Evolutionary conservation across 371 early-diverging fungal species (phyloP).

Genomic region (Apophysomyces trapeziformis): DNA sequence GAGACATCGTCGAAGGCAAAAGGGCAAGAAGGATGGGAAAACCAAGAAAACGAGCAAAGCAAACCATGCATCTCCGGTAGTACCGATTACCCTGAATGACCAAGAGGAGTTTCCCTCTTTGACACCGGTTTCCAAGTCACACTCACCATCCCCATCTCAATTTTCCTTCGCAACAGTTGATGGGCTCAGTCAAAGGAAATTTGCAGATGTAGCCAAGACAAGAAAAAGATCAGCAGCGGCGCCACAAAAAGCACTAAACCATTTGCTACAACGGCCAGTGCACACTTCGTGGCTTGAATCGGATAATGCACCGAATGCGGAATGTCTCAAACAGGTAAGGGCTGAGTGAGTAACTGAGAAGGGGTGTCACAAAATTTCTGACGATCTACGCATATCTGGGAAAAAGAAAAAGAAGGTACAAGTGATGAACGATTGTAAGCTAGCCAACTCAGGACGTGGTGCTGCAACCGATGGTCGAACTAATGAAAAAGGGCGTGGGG

Average conservation of each 20-base stretch:
- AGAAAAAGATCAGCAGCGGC: slow-evolving; percentile 21
- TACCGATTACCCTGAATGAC: background rate
- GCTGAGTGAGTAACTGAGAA: background rate
- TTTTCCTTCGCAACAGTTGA: background rate
- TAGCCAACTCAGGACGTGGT: slow-evolving; percentile 60
- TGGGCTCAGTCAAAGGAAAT: slow-evolving; percentile 16
- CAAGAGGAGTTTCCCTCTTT: slow-evolving; percentile 49
- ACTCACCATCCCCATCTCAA: background rate
- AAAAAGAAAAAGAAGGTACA: slow-evolving; percentile 22
- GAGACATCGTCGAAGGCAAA: background rate
- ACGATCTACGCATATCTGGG: background rate
- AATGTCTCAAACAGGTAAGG: slow-evolving; percentile 52
- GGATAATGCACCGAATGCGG: slow-evolving; percentile 45
- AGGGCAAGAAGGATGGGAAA: background rate
- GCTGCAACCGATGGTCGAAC: slow-evolving; percentile 40
- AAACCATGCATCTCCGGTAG: background rate
- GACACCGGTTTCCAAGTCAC: slow-evolving; percentile 23
- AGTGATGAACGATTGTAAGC: slow-evolving; percentile 58
- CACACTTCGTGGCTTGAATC: slow-evolving; percentile 61
- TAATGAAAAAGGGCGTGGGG: slow-evolving; percentile 19
- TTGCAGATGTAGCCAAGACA: slow-evolving; percentile 43
- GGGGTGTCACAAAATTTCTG: no score
- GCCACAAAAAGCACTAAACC: slow-evolving; percentile 18
- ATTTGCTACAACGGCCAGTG: slow-evolving; percentile 33
- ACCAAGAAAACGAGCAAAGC: slow-evolving; percentile 7